A percentile compares a stretch with the other conserved stretches of the same genome.
Evolutionary conservation across 2,329 filamentous ascomycete species (phyloP).

Genomic region (Coniochaeta sp.): DNA sequence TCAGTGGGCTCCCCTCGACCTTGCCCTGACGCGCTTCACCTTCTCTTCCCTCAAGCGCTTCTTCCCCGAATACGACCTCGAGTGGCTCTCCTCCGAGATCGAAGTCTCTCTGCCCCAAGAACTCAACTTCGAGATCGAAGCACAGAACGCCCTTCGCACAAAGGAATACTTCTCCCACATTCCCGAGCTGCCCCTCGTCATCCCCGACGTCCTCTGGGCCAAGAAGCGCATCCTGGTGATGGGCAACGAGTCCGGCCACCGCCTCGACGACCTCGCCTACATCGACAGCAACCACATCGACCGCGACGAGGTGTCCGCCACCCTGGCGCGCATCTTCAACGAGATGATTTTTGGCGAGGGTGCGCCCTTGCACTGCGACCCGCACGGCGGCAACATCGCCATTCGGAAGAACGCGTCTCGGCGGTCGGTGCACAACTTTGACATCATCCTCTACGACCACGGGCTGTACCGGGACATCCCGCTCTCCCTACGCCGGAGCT

Average conservation of each 20-base stretch:
- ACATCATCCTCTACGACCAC: conserved; percentile 94
- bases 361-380: conserved; percentile 91
- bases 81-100: conserved; percentile 94
- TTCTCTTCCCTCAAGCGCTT: conserved; percentile 86
- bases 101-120: conserved; percentile 84
- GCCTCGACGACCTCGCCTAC: conserved; percentile 83
- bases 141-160: conserved; percentile 72
- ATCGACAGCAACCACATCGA: conserved; percentile 83
- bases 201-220: conserved; percentile 86
- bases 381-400: conserved; percentile 92
- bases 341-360: conserved; percentile 96
- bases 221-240: conserved; percentile 87
- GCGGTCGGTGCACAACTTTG: conserved; percentile 67
- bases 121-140: conserved; percentile 82
- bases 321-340: conserved; percentile 89
- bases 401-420: conserved; percentile 67
- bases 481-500: conserved; percentile 67
- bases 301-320: conserved; percentile 89
- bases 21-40: conserved; percentile 79
- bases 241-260: conserved; percentile 81
- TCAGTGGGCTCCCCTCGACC: conserved; percentile 83
- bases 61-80: conserved; percentile 96
- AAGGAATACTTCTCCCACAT: conserved; percentile 73
- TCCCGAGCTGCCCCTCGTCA: conserved; percentile 71
- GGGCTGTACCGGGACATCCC: conserved; percentile 94